Base-by-base conservation (phyloP, 2,329 filamentous ascomycete genomes). In the Beauveria sp. region DNA sequence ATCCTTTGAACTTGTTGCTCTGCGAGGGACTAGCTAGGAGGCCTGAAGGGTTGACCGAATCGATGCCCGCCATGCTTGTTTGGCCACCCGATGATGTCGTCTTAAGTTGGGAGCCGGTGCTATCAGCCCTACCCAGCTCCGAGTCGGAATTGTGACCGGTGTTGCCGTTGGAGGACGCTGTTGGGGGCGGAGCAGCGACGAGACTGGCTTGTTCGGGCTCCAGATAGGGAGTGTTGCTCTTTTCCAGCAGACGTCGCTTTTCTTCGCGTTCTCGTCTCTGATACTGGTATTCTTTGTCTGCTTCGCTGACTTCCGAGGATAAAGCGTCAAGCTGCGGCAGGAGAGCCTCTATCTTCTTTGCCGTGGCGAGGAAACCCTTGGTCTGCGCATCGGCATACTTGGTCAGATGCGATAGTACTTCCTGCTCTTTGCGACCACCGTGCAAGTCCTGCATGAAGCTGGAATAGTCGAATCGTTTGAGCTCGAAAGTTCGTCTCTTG, bases 381-480 rank as follows among this genome's bases (percentile, higher is more conserved):
- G 95, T 91, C 71, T 99, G 95, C 3, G 88, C 86, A 71, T 96
- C 92, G 10, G 96, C 96, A 72, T 93, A 99, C 71, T 89, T 93
- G 1, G 95, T 99, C 38, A 99, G 81, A 71, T 97, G 90, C 1
- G 93, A 98, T 34, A 99, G 76, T 5, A 99, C 90, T 72, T 99
- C 95, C 70, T 98, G 95, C 69, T 99, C 95, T 73, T 98, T 99
- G 65, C 95, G 88, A n/a, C 95, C 95, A 34, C 95, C 95, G 65
- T 98, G 95, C n/a, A 99, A 81, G 77, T 99, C 95, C 70, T 98
- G 93, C 90, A 99, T 96, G 71, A 98, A 99, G 16, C 91, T 96
- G 3, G 93, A 98, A 73, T 99, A 99, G 74, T 99, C 96, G 70
- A 99, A 99, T 10, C 96, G 88, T 77, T 96, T 97, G 62, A 99